Base-by-base conservation (phyloP, 352 stramenopile species). In the Pythium aphanidermatum region DNA sequence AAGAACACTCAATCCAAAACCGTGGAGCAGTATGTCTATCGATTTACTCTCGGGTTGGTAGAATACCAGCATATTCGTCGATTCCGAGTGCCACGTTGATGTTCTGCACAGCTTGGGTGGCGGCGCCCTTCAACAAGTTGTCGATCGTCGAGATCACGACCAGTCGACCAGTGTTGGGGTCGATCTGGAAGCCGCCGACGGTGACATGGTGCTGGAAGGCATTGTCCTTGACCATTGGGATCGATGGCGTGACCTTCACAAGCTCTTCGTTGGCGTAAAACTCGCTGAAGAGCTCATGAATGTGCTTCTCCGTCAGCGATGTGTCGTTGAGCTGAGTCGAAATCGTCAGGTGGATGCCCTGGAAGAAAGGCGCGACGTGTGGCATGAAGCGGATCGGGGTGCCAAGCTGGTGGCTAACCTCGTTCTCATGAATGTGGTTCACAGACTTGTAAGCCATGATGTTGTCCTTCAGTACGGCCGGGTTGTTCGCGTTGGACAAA, bases 61-160 rank as follows among this genome's bases (percentile, higher is more conserved):
- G 55, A 34, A 91, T 86, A 25, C 79, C 79, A 6, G 72, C 67
- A 63, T 81, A 86, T 50, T 97, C 91, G 27, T 94, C 76, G 23
- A 97, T 76, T 12, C 86, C 90, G 40, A 97, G 69, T 27, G 93
- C 85, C 24, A 97, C 55, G 63, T 98, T 98, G 62, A 98, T 95
- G 70, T 97, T 98, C 61, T 98, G 91, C 51, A 97, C 64, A 25
- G 86, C 86, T 66, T 98, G 91, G 3, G 84, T 95, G 32, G 88
- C 89, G 3, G 91, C 91, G 11, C 91, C 91, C 77, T 97, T 97
- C 42, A 96, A 74, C 37, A 98, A 68, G 63, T 98, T 98, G 65
- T 98, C 91, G 51, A 98, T 96, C 19, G 86, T 92, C 13, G 72
- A 66, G 34, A 97, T 67, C 16, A 96, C 67, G 34, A 95, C 90